Percentiles rank a stretch among this genome's conserved stretches.
Evolutionary conservation across 176 grass and related monocot genomes (phyloP).

Genomic region (Eremochloa ophiuroides): DNA sequence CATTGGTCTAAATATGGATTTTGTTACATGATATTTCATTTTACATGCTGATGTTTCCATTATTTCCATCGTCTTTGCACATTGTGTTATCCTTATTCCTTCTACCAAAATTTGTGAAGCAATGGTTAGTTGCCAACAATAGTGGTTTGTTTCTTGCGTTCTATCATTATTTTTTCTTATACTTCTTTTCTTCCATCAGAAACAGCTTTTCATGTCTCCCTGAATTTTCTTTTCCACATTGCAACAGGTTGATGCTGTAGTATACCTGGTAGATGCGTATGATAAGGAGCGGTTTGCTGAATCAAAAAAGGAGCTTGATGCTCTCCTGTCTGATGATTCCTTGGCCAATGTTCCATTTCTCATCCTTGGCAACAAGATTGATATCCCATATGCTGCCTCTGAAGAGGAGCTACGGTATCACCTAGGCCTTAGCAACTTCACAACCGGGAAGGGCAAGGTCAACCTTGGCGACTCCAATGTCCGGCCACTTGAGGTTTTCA

Average conservation of each 20-base stretch:
- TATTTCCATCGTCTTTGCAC: neutral
- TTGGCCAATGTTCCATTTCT: slow-evolving; percentile 70
- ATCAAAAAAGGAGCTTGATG: slow-evolving; percentile 71
- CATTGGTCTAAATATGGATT: neutral
- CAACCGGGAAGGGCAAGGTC: slow-evolving; percentile 76
- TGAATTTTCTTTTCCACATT: slow-evolving; percentile 5
- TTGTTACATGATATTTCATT: neutral
- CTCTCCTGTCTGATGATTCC: slow-evolving; percentile 67
- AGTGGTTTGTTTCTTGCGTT: neutral
- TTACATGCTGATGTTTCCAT: neutral
- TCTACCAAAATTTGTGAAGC: neutral
- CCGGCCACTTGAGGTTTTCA: slow-evolving; percentile 70
- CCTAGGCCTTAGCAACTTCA: slow-evolving; percentile 72
- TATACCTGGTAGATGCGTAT: slow-evolving; percentile 75
- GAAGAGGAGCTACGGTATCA: slow-evolving; percentile 76
- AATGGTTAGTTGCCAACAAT: neutral
- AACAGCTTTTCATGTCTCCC: neutral
- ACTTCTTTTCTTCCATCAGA: neutral
- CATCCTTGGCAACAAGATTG: slow-evolving; percentile 77
- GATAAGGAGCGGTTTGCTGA: slow-evolving; percentile 74
- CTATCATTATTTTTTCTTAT: neutral
- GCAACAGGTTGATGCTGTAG: slow-evolving; percentile 71
- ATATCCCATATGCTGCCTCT: slow-evolving; percentile 71
- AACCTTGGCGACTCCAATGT: slow-evolving; percentile 66
- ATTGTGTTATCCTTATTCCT: neutral